Base-by-base conservation (phyloP, 495 filamentous ascomycete species). In the Eremomyces bilateralis region DNA sequence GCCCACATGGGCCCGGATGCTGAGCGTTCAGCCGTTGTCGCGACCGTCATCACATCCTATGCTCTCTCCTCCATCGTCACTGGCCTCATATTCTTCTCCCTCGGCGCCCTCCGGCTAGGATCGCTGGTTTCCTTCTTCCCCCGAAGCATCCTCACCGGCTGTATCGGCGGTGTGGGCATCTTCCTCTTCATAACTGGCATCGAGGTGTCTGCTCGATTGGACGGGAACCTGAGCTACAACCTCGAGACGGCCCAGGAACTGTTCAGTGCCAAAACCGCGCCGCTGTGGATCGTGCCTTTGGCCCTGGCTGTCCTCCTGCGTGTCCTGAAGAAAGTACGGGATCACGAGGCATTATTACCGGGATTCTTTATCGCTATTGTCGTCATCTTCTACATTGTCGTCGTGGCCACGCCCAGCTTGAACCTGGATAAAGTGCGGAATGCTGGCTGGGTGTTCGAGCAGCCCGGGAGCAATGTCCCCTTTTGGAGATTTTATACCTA, bases 401-500 rank as follows among this genome's bases (percentile, higher is more conserved):
- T 82, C 16, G 62, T 73, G 33, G 61, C 68, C 3, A 61, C 77
- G 27, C 67, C 71, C 12, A 53, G 62, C 16, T 52, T 91, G 28
- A 56, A 72, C 13, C 63, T 80, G 43, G 57, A 57, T 19, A 53
- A 61, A 11, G 53, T 93, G 16, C 68, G 80, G 33, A 45, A 66
- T 15, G 57, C 59, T 21, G 88, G 88, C 15, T 97, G 88, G 88
- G 69, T 94, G 4, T 97, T 97, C 45, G 66, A 77, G 44, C 74
- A 73, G 0, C 85, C 88, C 1, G 69, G 73, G 22, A 73, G 72
- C 12, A 78, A 72, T 10, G 78, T 83, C 32, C 84, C 90, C 0
- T 97, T 85, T 71, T 97, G 83, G 64, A 80, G 88, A 49, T 97
- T 95, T 44, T 95, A 91, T 57, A 79, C 76, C 0, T 71, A 93